Evolutionary conservation across 179 eudicot genomes (phyloP), one percentile per base, ranked within the genome.

Genomic region (Patellifolia procumbens): DNA sequence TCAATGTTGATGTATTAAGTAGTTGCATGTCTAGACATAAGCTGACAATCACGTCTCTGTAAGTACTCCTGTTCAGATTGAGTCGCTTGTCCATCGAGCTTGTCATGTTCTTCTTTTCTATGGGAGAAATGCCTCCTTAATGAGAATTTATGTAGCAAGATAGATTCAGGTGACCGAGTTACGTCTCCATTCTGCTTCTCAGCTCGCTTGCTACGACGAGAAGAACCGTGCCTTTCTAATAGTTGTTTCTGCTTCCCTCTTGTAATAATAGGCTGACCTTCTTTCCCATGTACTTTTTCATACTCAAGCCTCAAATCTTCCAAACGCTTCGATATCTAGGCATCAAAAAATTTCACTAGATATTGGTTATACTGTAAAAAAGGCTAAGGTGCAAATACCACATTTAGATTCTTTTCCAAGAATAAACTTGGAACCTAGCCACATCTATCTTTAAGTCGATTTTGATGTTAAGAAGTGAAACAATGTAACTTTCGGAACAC

Each of bases 251-350:
- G 82, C 80, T 79, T 89, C 82, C 80, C 91, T 67, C 78, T 80
- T 22, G 93, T 51, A 52, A 82, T 88, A 2, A 81, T 74, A 0
- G 87, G 74, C 37, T 79, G 76, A 1, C 78, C 78, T 48, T 77
- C 74, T 75, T 83, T 87, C 79, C 83, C 87, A 37, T 88, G 81
- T 63, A 82, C 76, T 86, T 90, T 90, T 70, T 86, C 93, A 8
- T 90, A 95, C 45, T 90, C 95, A 39, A 87, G 71, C 86, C 73
- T 90, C 84, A 89, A 74, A 28, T 86, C 95, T 77, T 86, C 99
- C 86, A 95, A 77, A 24, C 77, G 84, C 82, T 80, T 93, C 0
- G 98, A 89, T 24, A 95, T 92, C 99, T 93, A 76, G 75, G 65
- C 56, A 76, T 68, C 28, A 49, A 24, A 39, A 24, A 48, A 24